Conservation (phyloP, 2,329 filamentous ascomycete genomes). For the Phyllosticta citrichinensis region DNA sequence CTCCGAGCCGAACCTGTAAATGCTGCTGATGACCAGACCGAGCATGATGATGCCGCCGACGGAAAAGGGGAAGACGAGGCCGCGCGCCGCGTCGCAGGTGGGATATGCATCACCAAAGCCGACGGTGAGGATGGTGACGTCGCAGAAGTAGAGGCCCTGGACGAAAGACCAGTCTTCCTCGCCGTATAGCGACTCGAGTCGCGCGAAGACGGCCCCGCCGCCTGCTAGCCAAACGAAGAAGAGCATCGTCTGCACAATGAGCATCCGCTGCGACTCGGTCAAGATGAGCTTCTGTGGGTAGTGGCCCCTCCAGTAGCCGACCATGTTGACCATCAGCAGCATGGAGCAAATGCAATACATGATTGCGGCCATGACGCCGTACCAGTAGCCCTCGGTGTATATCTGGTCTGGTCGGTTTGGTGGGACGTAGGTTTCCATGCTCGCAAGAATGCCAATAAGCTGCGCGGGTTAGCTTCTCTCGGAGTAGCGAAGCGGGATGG, state of each 20-base stretch:
- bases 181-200: slow-evolving; percentile 45
- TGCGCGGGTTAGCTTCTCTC: slow-evolving; percentile 23
- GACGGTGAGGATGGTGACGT: slow-evolving; percentile 32
- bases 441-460: slow-evolving; percentile 55
- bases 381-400: slow-evolving; percentile 80
- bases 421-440: slow-evolving; percentile 53
- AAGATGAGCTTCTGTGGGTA: slow-evolving; percentile 72
- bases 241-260: slow-evolving; percentile 84
- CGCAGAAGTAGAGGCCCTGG: slow-evolving; percentile 49
- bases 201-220: slow-evolving; percentile 65
- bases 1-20: slow-evolving; percentile 55
- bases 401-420: slow-evolving; percentile 38
- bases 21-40: slow-evolving; percentile 72
- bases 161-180: slow-evolving; percentile 56
- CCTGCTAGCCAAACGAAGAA: slow-evolving; percentile 73
- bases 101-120: slow-evolving; percentile 46
- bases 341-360: slow-evolving; percentile 72
- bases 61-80: slow-evolving; percentile 72
- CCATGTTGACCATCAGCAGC: slow-evolving; percentile 68
- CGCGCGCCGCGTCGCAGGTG: slow-evolving; percentile 48
- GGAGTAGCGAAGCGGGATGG: not conserved
- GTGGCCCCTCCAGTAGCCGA: slow-evolving; percentile 63
- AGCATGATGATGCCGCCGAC: slow-evolving; percentile 76
- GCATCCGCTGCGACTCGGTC: slow-evolving; percentile 69
- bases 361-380: slow-evolving; percentile 67